Evolutionary conservation across 495 filamentous ascomycete genomes (phyloP).

Genomic region (Acidomyces sp.): DNA sequence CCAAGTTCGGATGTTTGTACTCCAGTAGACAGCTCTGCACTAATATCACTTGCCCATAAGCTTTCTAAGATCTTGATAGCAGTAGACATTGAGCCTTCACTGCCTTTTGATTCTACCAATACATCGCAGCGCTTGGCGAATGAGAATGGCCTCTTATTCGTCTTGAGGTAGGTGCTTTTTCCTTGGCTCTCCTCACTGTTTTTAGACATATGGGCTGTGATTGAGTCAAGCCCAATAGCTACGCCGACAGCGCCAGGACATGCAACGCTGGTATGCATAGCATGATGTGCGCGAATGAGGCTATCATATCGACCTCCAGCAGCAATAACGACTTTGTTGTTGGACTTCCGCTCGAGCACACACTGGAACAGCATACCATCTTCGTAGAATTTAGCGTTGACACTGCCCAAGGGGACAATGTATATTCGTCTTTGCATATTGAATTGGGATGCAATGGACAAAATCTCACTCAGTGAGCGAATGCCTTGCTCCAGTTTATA

Average conservation of each 20-base stretch:
- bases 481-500: constrained; percentile 2
- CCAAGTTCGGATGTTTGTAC: no score
- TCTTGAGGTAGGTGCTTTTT: constrained; percentile 46
- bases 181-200: constrained; percentile 37
- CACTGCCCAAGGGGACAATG: constrained; percentile 69
- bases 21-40: constrained; percentile 76
- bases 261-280: constrained; percentile 30
- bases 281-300: constrained; percentile 59
- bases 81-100: constrained; percentile 57
- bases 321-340: constrained; percentile 73
- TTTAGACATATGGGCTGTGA: constrained; percentile 53
- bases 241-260: constrained; percentile 73
- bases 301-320: constrained; percentile 88
- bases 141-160: constrained; percentile 36
- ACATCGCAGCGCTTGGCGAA: constrained; percentile 52
- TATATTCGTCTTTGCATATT: constrained; percentile 67
- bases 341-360: constrained; percentile 66
- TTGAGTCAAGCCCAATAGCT: constrained; percentile 76
- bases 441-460: constrained; percentile 37
- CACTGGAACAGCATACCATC: constrained; percentile 86
- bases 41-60: constrained; percentile 73
- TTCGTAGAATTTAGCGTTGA: constrained; percentile 86
- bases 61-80: constrained; percentile 62
- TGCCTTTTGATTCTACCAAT: constrained; percentile 74
- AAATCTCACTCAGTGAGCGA: constrained; percentile 42